Conservation (phyloP, 208 protist species). For the Leptomonas pyrrhocoris region DNA sequence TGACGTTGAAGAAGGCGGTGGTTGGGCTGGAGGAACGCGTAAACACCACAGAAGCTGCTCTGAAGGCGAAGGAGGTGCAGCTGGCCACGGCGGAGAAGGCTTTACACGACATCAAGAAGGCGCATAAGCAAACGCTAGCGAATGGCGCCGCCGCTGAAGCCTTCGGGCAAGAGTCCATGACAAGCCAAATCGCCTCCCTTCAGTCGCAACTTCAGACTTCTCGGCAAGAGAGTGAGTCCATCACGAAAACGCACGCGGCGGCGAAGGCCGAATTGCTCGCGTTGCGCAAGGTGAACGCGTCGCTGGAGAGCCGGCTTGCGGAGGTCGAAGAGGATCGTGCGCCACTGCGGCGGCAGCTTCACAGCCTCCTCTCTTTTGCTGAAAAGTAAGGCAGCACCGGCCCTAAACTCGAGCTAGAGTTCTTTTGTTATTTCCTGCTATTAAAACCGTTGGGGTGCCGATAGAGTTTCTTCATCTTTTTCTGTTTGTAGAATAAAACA, state of each 20-base stretch:
- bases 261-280: constrained; percentile 57
- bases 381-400: background rate
- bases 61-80: constrained; percentile 20
- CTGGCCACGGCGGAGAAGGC: background rate
- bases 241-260: constrained; percentile 27
- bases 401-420: no score
- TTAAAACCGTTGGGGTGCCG: no score
- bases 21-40: constrained; percentile 19
- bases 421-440: background rate
- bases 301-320: constrained; percentile 64
- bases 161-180: constrained; percentile 10
- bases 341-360: constrained; percentile 77
- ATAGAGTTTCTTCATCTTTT: no score
- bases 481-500: no score
- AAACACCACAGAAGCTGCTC: constrained; percentile 5
- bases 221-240: constrained; percentile 24
- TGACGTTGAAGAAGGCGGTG: constrained; percentile 7
- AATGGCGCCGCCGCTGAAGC: constrained; percentile 19
- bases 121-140: constrained; percentile 17
- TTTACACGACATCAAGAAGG: constrained; percentile 10
- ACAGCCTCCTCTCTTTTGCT: constrained; percentile 45
- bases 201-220: constrained; percentile 19
- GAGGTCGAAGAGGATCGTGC: constrained; percentile 75
- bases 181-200: constrained; percentile 23
- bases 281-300: constrained; percentile 64